Percentiles rank a stretch among this genome's conserved stretches.
Conservation (phyloP, 2,329 filamentous ascomycete genomes). For the Fusarium liriodendri region DNA sequence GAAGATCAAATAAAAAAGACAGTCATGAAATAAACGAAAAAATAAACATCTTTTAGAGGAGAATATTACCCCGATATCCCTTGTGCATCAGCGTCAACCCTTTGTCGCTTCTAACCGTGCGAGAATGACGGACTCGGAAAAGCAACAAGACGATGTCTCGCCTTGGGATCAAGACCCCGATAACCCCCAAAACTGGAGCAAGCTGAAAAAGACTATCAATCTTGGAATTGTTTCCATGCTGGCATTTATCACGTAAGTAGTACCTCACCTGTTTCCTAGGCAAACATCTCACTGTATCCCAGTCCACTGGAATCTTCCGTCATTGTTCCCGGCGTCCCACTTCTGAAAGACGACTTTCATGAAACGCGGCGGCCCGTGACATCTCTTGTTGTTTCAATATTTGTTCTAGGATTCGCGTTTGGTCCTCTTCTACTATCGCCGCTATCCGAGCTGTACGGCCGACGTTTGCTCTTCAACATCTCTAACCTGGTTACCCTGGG, state of each 20-base stretch:
- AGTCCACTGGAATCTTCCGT: conserved; percentile 11
- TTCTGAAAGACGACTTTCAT: conserved; percentile 10
- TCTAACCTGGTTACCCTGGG: neutral
- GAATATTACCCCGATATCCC: neutral
- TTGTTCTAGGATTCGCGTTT: conserved; percentile 17
- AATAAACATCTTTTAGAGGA: too few species aligned
- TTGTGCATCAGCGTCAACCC: neutral
- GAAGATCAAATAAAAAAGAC: neutral
- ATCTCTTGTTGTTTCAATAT: conserved; percentile 10
- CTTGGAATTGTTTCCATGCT: conserved; percentile 4
- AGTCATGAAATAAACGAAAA: too few species aligned
- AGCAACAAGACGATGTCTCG: neutral
- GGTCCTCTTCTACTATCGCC: conserved; percentile 10
- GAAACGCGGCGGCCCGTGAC: conserved; percentile 26
- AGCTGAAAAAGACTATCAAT: neutral
- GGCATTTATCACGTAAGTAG: conserved; percentile 12
- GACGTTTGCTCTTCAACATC: conserved; percentile 13
- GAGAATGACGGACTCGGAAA: neutral
- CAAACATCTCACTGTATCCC: neutral
- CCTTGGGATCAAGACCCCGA: neutral
- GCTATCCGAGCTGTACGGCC: conserved; percentile 11
- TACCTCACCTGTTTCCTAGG: accelerated
- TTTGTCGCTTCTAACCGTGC: neutral
- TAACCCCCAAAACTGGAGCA: conserved; percentile 17
- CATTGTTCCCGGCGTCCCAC: conserved; percentile 14